A percentile compares a stretch with the other conserved stretches of the same genome.
phyloP scores from a whole-genome alignment of 2,329 filamentous ascomycete species.

The Aspergillus uvarum region DNA sequence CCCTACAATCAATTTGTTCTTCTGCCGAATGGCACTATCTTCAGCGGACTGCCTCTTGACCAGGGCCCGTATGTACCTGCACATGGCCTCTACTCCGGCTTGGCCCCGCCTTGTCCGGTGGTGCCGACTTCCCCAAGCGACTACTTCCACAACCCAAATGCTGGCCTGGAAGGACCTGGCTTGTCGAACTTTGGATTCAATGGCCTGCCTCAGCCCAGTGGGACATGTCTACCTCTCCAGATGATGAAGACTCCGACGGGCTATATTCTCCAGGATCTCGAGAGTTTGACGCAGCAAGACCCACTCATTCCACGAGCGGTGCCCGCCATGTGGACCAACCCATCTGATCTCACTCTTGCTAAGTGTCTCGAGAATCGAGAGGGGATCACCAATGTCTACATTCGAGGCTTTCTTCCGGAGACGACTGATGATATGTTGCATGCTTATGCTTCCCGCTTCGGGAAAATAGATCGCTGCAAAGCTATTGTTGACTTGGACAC shows the following conservation, averaged over 20 bases:
- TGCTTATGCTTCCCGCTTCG: constrained; percentile 81
- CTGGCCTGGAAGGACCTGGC: constrained; percentile 58
- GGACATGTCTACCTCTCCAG: constrained; percentile 41
- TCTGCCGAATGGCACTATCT: constrained; percentile 35
- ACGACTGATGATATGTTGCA: constrained; percentile 89
- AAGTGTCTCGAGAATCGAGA: constrained; percentile 93
- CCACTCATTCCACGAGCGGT: constrained; percentile 84
- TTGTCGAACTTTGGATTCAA: constrained; percentile 54
- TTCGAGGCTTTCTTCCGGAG: constrained; percentile 90
- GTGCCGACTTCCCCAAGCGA: constrained; percentile 49
- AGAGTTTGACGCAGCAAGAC: constrained; percentile 69
- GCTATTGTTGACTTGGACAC: constrained; percentile 95
- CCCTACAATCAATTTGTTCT: constrained; percentile 30
- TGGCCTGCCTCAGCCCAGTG: constrained; percentile 60
- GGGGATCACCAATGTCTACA: constrained; percentile 97
- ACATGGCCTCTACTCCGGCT: constrained; percentile 37
- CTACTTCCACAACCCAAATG: constrained; percentile 55
- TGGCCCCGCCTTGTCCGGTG: constrained; percentile 34
- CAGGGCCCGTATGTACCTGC: constrained; percentile 38
- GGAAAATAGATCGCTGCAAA: constrained; percentile 93
- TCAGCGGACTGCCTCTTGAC: constrained; percentile 29
- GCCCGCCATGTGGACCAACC: constrained; percentile 78
- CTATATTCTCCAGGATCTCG: constrained; percentile 54
- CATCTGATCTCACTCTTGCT: constrained; percentile 84
- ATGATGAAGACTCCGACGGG: constrained; percentile 49